A percentile compares a stretch with the other conserved stretches of the same genome.
These are phyloP conservation scores for Sordariomycetes sp. DNA, from an alignment of 2,329 filamentous ascomycete species.

Conservation along the genomic window DNA sequence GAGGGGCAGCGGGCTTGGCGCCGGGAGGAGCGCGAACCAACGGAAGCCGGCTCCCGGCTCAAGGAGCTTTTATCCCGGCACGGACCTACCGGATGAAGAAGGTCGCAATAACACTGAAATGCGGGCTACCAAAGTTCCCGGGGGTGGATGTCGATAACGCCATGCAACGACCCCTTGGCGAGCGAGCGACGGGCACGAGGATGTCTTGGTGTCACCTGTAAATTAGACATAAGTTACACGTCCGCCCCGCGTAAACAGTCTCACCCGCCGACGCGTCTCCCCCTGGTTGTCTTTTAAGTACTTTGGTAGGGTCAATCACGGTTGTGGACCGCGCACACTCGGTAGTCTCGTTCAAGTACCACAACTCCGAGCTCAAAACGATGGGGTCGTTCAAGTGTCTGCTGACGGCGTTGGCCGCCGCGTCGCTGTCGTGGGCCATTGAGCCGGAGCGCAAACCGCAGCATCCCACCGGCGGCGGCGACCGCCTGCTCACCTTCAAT, in stretches of 20 bases:
- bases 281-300: too few species aligned
- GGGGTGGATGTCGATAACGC: not conserved
- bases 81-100: not conserved
- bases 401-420: not conserved
- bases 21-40: not conserved
- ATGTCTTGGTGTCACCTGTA: not conserved
- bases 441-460: constrained; percentile 33
- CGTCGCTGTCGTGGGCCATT: not conserved
- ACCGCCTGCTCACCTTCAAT: constrained; percentile 48
- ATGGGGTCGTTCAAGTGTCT: not conserved
- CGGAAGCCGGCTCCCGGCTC: not conserved
- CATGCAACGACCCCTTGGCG: not conserved
- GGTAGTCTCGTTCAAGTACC: too few species aligned
- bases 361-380: not conserved
- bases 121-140: not conserved
- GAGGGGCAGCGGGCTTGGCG: not conserved
- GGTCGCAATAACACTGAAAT: not conserved
- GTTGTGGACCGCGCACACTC: not conserved
- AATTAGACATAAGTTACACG: not conserved
- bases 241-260: too few species aligned
- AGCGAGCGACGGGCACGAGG: not conserved
- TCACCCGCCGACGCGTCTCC: too few species aligned
- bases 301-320: not conserved
- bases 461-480: constrained; percentile 44
- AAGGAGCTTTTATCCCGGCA: not conserved